Conservation (phyloP, 2,329 filamentous ascomycete species). For the Xylaria sp. region DNA sequence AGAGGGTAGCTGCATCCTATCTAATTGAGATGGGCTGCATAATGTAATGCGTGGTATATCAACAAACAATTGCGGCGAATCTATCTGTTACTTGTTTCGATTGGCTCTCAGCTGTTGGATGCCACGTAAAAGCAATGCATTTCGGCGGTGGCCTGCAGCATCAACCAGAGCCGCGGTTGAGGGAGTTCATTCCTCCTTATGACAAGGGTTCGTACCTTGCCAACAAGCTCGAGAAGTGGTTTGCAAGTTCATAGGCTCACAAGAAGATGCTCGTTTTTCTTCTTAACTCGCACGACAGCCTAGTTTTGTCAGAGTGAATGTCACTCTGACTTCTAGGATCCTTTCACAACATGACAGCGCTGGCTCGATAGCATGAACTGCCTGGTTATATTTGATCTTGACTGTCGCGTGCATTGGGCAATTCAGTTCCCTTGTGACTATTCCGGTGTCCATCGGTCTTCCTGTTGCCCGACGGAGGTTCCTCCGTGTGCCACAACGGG, state of each 20-base stretch:
- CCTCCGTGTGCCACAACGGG: background rate
- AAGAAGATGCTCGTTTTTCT: background rate
- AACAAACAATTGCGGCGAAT: slow-evolving; percentile 34
- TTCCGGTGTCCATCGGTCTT: background rate
- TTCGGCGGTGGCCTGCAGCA: slow-evolving; percentile 20
- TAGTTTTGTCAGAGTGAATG: slow-evolving; percentile 12
- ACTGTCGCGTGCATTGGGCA: slow-evolving; percentile 7
- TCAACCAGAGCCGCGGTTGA: slow-evolving; percentile 22
- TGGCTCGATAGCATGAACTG: slow-evolving; percentile 16
- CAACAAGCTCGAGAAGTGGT: slow-evolving; percentile 16
- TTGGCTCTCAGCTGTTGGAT: slow-evolving; percentile 25
- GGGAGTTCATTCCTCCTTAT: slow-evolving; percentile 15
- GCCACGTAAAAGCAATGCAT: slow-evolving; percentile 23
- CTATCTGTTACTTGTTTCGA: slow-evolving; percentile 35
- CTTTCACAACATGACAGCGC: background rate
- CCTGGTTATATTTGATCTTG: slow-evolving; percentile 17
- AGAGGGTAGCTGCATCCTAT: slow-evolving; percentile 41
- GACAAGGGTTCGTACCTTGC: slow-evolving; percentile 3
- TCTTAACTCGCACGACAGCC: slow-evolving; percentile 5
- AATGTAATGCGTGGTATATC: slow-evolving; percentile 27
- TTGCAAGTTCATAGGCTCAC: slow-evolving; percentile 18
- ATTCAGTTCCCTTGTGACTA: background rate
- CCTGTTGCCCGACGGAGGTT: slow-evolving; percentile 7
- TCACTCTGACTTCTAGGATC: slow-evolving; percentile 10
- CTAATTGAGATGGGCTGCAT: slow-evolving; percentile 31